A percentile compares a stretch with the other conserved stretches of the same genome.
These are phyloP conservation scores for Aspergillus avenaceus DNA, from an alignment of 495 filamentous ascomycete genomes.

Conservation along the genomic window DNA sequence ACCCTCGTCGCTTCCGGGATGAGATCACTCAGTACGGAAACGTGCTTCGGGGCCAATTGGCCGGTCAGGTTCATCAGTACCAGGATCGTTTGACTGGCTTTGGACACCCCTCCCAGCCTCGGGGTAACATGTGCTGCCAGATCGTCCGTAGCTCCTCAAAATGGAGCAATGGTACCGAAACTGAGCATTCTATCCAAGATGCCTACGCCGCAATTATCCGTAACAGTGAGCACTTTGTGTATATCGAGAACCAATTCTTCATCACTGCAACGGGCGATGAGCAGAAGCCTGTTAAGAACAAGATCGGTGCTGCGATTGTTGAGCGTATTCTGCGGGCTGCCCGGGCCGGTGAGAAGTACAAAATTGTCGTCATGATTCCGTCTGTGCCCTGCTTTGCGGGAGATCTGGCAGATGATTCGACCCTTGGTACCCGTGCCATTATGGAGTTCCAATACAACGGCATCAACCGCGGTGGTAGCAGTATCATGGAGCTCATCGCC, in stretches of 20 bases:
- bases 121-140: constrained; percentile 58
- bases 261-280: constrained; percentile 79
- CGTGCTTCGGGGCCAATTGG: constrained; percentile 39
- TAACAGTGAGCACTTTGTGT: constrained; percentile 79
- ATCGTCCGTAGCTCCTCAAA: constrained; percentile 65
- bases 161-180: constrained; percentile 66
- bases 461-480: constrained; percentile 84
- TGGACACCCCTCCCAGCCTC: constrained; percentile 22
- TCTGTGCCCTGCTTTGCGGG: constrained; percentile 89
- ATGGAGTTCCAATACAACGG: constrained; percentile 93
- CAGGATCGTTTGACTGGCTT: constrained; percentile 32
- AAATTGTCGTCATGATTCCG: constrained; percentile 82
- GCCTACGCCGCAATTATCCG: constrained; percentile 82
- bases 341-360: constrained; percentile 67
- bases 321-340: constrained; percentile 81
- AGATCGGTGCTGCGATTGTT: constrained; percentile 83
- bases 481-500: constrained; percentile 75
- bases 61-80: constrained; percentile 46
- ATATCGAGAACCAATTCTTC: constrained; percentile 98
- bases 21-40: constrained; percentile 35
- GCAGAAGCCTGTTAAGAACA: constrained; percentile 79
- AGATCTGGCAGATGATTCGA: constrained; percentile 73
- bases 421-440: constrained; percentile 84
- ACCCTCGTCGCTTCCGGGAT: constrained; percentile 28
- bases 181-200: constrained; percentile 84